These are phyloP conservation scores for Panellus pusillus DNA, from an alignment of 768 basidiomycete genomes.

Conservation along the genomic window DNA sequence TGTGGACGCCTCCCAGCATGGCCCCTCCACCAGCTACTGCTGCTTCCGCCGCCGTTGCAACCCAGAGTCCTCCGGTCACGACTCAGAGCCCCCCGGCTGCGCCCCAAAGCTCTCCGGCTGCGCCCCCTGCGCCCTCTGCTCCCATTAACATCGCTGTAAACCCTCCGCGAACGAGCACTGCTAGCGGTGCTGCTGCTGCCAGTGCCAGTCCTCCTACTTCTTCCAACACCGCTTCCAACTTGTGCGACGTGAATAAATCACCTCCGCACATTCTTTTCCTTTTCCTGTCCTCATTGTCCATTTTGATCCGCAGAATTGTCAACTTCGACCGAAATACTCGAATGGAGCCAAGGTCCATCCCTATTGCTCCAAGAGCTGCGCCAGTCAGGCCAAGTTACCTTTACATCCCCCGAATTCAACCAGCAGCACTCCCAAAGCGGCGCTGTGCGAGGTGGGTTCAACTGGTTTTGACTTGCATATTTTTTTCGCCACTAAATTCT, in stretches of 20 bases:
- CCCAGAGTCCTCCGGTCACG: constrained; percentile 20
- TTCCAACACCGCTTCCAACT: constrained; percentile 30
- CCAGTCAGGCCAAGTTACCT: constrained; percentile 41
- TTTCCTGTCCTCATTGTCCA: not conserved
- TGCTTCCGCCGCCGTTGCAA: constrained; percentile 27
- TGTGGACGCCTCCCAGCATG: constrained; percentile 24
- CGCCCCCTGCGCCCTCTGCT: constrained; percentile 25
- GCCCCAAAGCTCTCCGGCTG: no score
- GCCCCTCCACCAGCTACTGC: constrained; percentile 25
- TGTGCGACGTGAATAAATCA: constrained; percentile 47
- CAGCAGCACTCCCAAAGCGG: constrained; percentile 29
- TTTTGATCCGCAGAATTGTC: constrained; percentile 45
- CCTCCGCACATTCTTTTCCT: constrained; percentile 1
- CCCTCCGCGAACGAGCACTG: constrained; percentile 26
- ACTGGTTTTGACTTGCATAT: not conserved
- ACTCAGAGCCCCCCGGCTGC: constrained; percentile 13
- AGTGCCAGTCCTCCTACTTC: constrained; percentile 27
- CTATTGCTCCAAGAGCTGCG: constrained; percentile 61
- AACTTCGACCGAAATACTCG: constrained; percentile 52
- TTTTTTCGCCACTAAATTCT: constrained; percentile 5
- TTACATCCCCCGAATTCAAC: constrained; percentile 11
- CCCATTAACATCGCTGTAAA: constrained; percentile 32
- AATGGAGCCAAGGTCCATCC: constrained; percentile 58
- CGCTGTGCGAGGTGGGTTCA: constrained; percentile 51
- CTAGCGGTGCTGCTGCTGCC: constrained; percentile 23